These are phyloP conservation scores for Pugionium cornutum DNA, from an alignment of 345 rosid species.

Conservation along the genomic window DNA sequence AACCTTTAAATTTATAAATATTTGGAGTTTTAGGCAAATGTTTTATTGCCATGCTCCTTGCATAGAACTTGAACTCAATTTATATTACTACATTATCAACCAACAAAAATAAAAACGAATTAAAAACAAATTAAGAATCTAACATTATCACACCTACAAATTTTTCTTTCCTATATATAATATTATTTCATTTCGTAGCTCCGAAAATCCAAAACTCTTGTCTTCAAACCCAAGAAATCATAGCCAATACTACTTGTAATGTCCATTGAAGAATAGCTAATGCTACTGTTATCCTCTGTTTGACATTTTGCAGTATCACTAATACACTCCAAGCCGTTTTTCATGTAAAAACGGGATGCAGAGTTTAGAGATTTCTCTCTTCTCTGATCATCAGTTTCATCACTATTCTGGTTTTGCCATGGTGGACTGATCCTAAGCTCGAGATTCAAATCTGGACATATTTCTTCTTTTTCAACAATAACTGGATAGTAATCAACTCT, in stretches of 20 bases:
- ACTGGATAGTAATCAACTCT: slow-evolving; percentile 50
- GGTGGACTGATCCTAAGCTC: slow-evolving; percentile 91
- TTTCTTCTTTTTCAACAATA: slow-evolving; percentile 34
- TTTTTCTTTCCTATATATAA: neutral
- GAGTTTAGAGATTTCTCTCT: slow-evolving; percentile 38
- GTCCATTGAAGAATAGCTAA: slow-evolving; percentile 34
- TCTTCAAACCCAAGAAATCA: slow-evolving; percentile 82
- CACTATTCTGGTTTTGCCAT: slow-evolving; percentile 38
- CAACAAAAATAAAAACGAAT: neutral
- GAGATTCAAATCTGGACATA: slow-evolving; percentile 79
- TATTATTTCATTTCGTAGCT: slow-evolving; percentile 63
- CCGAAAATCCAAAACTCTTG: slow-evolving; percentile 62
- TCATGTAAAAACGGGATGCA: slow-evolving; percentile 55
- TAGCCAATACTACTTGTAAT: slow-evolving; percentile 41
- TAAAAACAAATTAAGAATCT: neutral
- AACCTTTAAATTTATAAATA: no score
- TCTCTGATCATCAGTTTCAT: slow-evolving; percentile 13
- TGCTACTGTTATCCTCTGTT: slow-evolving; percentile 34
- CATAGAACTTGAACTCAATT: neutral
- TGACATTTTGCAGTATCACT: slow-evolving; percentile 42
- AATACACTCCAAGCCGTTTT: slow-evolving; percentile 59
- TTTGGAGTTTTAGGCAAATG: no score
- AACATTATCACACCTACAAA: slow-evolving; percentile 21
- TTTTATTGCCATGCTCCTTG: no score
- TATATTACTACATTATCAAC: slow-evolving; percentile 7